phyloP scores from a whole-genome alignment of 1,284 basidiomycete genomes.

The Ganoderma lucidum region DNA sequence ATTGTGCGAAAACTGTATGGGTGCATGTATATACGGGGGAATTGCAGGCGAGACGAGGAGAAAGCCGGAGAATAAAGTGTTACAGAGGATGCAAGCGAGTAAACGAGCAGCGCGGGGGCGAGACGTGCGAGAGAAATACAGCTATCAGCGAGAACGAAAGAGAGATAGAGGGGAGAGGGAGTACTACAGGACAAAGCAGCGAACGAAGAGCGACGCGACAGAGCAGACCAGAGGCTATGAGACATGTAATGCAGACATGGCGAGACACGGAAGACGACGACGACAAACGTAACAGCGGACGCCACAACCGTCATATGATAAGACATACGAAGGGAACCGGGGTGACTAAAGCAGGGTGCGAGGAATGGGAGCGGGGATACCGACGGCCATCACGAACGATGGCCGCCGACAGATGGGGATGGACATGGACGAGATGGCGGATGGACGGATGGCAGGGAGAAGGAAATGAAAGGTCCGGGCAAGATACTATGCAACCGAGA shows the following conservation, averaged over 20 bases:
- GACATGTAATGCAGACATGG: slow-evolving; percentile 28
- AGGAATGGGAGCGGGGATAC: slow-evolving; percentile 15
- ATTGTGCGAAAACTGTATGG: slow-evolving; percentile 27
- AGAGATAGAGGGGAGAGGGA: slow-evolving; percentile 1
- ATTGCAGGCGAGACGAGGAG: slow-evolving; percentile 24
- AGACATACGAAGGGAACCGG: slow-evolving; percentile 1
- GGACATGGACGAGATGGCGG: slow-evolving; percentile 19
- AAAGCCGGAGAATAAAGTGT: slow-evolving; percentile 21
- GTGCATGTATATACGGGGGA: slow-evolving; percentile 33
- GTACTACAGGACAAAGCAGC: slow-evolving; percentile 31
- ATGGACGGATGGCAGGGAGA: slow-evolving; percentile 18
- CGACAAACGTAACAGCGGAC: slow-evolving; percentile 17
- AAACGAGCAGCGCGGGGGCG: slow-evolving; percentile 2
- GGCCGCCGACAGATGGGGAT: slow-evolving; percentile 27
- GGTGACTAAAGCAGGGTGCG: background rate
- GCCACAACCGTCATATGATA: slow-evolving; percentile 14
- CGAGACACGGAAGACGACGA: background rate
- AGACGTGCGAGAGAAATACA: slow-evolving; percentile 31
- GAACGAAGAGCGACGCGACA: slow-evolving; percentile 24
- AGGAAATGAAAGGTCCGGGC: slow-evolving; percentile 16
- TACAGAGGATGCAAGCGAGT: slow-evolving; percentile 18
- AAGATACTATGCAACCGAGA: slow-evolving; percentile 28
- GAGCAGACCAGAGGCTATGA: slow-evolving; percentile 31
- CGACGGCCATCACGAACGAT: slow-evolving; percentile 24
- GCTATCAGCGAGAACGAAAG: slow-evolving; percentile 26